phyloP scores from a whole-genome alignment of 1,139 yeast species.

The Arxiozyma telluris region DNA sequence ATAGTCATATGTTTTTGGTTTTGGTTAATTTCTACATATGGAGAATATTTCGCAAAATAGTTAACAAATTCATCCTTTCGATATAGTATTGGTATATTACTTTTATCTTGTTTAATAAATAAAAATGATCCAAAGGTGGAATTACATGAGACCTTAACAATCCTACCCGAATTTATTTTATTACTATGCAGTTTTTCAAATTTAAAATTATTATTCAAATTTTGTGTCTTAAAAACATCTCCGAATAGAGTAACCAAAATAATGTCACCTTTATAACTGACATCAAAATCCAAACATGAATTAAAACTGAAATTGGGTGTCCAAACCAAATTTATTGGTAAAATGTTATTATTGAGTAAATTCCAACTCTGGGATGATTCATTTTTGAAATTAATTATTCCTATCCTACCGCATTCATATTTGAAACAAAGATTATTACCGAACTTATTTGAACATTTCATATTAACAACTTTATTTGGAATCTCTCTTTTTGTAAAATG shows the following conservation, averaged over 20 bases:
- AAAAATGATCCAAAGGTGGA: slow-evolving; percentile 60
- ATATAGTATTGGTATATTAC: slow-evolving; percentile 43
- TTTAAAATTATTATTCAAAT: slow-evolving; percentile 2
- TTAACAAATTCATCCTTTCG: slow-evolving; percentile 36
- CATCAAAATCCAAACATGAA: slow-evolving; percentile 50
- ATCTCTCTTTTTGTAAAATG: slow-evolving; percentile 23
- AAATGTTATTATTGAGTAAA: slow-evolving; percentile 15
- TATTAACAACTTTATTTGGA: slow-evolving; percentile 19
- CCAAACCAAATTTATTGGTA: slow-evolving; percentile 31
- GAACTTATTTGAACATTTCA: slow-evolving; percentile 24
- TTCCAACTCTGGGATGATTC: slow-evolving; percentile 22
- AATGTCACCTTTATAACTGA: slow-evolving; percentile 60
- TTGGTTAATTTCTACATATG: slow-evolving; percentile 13
- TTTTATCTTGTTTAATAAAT: slow-evolving; percentile 57
- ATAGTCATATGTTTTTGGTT: background rate
- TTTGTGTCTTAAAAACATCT: slow-evolving; percentile 39
- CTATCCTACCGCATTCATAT: slow-evolving; percentile 28
- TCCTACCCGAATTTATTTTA: slow-evolving; percentile 22
- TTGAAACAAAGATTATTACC: slow-evolving; percentile 26
- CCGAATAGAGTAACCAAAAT: slow-evolving; percentile 63
- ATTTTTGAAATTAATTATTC: slow-evolving; percentile 15
- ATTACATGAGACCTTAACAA: slow-evolving; percentile 54
- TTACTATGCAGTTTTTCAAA: slow-evolving; percentile 20
- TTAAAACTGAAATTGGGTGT: slow-evolving; percentile 21
- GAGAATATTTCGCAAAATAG: slow-evolving; percentile 47